Percentiles rank a stretch among this genome's conserved stretches.
Evolutionary conservation across 768 basidiomycete genomes (phyloP).

Genomic region (Asterophora lycoperdoides): DNA sequence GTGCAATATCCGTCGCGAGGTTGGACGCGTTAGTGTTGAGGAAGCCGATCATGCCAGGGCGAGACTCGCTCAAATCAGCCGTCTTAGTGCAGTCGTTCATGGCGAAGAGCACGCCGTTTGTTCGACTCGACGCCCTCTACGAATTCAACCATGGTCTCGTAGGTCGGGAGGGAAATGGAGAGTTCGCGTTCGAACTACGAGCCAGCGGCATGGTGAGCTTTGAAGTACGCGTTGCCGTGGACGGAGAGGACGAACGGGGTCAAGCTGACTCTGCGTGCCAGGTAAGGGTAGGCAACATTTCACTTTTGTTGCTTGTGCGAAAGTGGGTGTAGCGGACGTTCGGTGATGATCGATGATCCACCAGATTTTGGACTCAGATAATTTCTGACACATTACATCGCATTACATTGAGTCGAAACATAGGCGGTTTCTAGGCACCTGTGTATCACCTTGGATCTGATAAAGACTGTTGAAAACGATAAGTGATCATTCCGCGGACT

Average conservation of each 20-base stretch:
- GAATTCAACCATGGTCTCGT: conserved; percentile 22
- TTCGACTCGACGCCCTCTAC: conserved; percentile 23
- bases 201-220: conserved; percentile 15
- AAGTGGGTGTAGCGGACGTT: too few species aligned
- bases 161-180: conserved; percentile 31
- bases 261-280: conserved; percentile 38
- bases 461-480: too few species aligned
- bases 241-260: conserved; percentile 38
- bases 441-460: too few species aligned
- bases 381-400: too few species aligned
- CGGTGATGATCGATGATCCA: too few species aligned
- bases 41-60: conserved; percentile 50
- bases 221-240: conserved; percentile 26
- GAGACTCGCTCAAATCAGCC: conserved; percentile 18
- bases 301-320: conserved; percentile 6
- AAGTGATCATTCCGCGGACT: too few species aligned
- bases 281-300: conserved; percentile 42
- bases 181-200: conserved; percentile 35
- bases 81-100: conserved; percentile 43
- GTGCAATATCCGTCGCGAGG: conserved; percentile 33
- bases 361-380: too few species aligned
- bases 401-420: too few species aligned
- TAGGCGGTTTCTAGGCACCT: too few species aligned
- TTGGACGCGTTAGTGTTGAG: conserved; percentile 27
- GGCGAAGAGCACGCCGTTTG: conserved; percentile 32